A percentile compares a stretch with the other conserved stretches of the same genome.
Evolutionary conservation across 768 basidiomycete species (phyloP).

Genomic region (Psilocybe cubensis): DNA sequence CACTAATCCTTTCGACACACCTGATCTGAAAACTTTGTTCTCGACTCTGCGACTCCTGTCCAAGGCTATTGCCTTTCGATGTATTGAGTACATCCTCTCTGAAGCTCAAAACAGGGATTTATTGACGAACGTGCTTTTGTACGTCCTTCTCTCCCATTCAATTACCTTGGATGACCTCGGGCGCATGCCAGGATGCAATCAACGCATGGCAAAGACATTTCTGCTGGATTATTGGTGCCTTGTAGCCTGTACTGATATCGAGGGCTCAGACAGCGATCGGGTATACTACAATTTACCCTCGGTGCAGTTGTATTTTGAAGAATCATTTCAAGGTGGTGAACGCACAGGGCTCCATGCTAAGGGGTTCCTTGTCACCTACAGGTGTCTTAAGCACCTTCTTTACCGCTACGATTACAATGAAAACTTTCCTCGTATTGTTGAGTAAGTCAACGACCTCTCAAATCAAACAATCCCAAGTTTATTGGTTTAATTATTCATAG

Average conservation of each 20-base stretch:
- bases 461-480: background rate
- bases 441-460: background rate
- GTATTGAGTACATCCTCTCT: no score
- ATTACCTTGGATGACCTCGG: background rate
- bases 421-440: background rate
- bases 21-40: background rate
- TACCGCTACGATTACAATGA: background rate
- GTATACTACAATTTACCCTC: background rate
- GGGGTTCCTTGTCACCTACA: background rate
- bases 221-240: background rate
- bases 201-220: background rate
- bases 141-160: background rate
- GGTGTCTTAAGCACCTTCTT: background rate
- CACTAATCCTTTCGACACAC: background rate
- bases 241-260: background rate
- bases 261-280: background rate
- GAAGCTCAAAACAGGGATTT: no score
- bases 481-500: background rate
- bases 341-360: background rate
- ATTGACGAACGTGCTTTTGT: no score
- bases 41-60: background rate
- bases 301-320: background rate
- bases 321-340: background rate
- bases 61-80: background rate
- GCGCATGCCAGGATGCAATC: background rate